Base-by-base conservation (phyloP, 1,284 basidiomycete species). In the Cryptococcus amylolentus region DNA sequence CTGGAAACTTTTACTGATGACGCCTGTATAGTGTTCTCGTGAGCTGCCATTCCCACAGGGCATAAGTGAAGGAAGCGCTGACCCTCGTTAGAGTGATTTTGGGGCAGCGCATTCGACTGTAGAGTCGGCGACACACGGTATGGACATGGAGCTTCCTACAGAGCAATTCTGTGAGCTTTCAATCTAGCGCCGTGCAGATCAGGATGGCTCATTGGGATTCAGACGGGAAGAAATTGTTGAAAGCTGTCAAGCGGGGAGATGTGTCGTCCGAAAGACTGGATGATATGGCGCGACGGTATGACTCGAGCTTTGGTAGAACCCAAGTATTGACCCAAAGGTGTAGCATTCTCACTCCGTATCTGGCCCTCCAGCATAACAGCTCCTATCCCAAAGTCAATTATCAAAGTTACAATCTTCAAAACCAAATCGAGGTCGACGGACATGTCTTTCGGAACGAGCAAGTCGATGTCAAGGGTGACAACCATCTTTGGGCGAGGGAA, bases 201-300 rank as follows among this genome's bases (percentile, higher is more conserved):
- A 37, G 28, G 35, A 52, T 57, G 23, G 40, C 56, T 52, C 20
- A 51, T 55, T 38, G 48, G 59, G 16, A 10, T 16, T 63, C 62
- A 69, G 78, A 65, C 51, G 74, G 71, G 2, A 55, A 69, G n/a
- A 67, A 70, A 20, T 81, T 92, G n/a, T 83, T 84, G 1, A 79
- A 79, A 12, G 87, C 81, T 46, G 86, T 92, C 35, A 74, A 82
- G 52, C 85, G 88, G 61, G 86, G 86, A 27, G 84, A 84, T 0
- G 86, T 92, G 47, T 79, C 85, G 0, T 79, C 82, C 57, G 66
- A 79, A 1, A 83, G 90, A 38, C 66, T 81, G 8, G 75, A 79
- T 49, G 80, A 81, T 51, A 77, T 77, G 73, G 75, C 60, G 7
- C 60, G 60, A 28, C 67, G 74, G 68, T 67, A 31, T 38, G 62